Percentiles rank a stretch among this genome's conserved stretches.
These are phyloP conservation scores for Mycena maculata DNA, from an alignment of 768 basidiomycete species.

Conservation along the genomic window DNA sequence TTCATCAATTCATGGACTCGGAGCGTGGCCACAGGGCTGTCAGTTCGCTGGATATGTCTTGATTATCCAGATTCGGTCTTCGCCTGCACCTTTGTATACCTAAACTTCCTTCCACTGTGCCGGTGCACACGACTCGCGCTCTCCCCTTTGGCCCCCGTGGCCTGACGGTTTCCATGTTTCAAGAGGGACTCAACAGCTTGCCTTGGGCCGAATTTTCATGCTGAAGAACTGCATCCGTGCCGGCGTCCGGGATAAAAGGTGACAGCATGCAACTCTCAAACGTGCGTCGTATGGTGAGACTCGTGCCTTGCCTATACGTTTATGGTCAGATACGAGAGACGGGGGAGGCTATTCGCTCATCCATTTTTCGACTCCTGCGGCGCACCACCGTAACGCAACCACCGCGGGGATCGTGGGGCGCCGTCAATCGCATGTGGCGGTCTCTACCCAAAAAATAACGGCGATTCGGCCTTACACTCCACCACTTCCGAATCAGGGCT, in stretches of 20 bases:
- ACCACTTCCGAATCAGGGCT: background rate
- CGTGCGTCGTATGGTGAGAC: background rate
- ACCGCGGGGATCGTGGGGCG: background rate
- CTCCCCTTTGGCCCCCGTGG: too few species aligned
- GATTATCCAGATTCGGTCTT: too few species aligned
- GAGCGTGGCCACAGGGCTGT: too few species aligned
- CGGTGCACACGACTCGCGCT: too few species aligned
- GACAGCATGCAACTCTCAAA: background rate
- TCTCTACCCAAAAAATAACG: too few species aligned
- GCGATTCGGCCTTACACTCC: background rate
- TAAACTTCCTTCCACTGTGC: too few species aligned
- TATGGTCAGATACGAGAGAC: background rate
- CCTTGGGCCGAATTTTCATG: background rate
- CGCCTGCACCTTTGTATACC: too few species aligned
- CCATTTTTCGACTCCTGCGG: background rate
- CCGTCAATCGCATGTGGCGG: background rate
- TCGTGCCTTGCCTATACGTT: background rate
- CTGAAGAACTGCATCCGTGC: background rate
- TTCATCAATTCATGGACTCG: too few species aligned
- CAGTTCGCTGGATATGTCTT: too few species aligned
- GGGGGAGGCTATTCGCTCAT: background rate
- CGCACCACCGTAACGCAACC: background rate
- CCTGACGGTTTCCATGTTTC: background rate
- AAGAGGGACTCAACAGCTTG: background rate
- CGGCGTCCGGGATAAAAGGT: background rate